Percentiles rank a stretch among this genome's conserved stretches.
phyloP scores from a whole-genome alignment of 1,284 basidiomycete genomes.

The Ceratobasidium sp. region DNA sequence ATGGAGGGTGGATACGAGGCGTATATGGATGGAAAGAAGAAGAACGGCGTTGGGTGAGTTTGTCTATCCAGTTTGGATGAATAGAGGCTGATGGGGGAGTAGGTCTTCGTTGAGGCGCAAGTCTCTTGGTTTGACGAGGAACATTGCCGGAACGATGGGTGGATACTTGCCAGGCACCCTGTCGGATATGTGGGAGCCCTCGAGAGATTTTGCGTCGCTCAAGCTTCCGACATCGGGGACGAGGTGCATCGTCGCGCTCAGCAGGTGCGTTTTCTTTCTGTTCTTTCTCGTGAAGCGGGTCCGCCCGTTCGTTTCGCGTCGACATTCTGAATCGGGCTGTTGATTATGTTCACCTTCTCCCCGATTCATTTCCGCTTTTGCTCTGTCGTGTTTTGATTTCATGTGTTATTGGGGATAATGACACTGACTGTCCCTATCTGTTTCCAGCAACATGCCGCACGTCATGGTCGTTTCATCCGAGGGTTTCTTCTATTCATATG shows the following conservation, averaged over 20 bases:
- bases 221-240: constrained; percentile 84
- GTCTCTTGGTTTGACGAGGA: constrained; percentile 40
- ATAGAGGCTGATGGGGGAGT: neutral
- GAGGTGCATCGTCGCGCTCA: constrained; percentile 84
- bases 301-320: too few species aligned
- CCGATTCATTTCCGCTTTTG: too few species aligned
- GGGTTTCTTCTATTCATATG: constrained; percentile 95
- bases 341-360: too few species aligned
- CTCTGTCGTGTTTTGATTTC: too few species aligned
- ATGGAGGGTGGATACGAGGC: constrained; percentile 78
- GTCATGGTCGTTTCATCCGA: constrained; percentile 97
- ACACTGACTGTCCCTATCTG: neutral
- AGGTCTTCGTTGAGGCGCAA: constrained; percentile 40
- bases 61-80: neutral
- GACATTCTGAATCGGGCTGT: too few species aligned
- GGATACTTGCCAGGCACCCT: constrained; percentile 90
- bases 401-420: too few species aligned
- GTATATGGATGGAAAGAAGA: constrained; percentile 74
- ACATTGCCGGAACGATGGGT: constrained; percentile 60
- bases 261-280: constrained; percentile 65
- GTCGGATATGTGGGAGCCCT: constrained; percentile 97
- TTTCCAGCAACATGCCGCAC: constrained; percentile 84
- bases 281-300: too few species aligned
- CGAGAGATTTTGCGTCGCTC: constrained; percentile 92
- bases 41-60: constrained; percentile 61